Base-by-base conservation (phyloP, 1,139 yeast genomes). In the Lizanozyma gosingica region DNA sequence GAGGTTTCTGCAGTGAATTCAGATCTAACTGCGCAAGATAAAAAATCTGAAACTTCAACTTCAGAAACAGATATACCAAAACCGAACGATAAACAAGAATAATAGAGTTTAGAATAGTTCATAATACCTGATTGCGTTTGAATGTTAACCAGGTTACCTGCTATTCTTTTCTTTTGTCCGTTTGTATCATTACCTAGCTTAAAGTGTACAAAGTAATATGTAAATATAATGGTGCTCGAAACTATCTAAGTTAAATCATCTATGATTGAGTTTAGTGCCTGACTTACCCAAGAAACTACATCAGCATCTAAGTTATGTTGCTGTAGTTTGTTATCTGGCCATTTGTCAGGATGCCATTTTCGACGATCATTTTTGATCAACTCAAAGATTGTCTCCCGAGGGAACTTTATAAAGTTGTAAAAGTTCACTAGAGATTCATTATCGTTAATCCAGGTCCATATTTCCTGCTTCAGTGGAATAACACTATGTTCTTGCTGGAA, bases 281-380 rank as follows among this genome's bases (percentile, higher is more conserved):
- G 67, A 40, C 65, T 54, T 41, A 69, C 48, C 33, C 47, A 47
- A 40, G 60, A 61, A 18, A 67, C 59, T 33, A 62, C 49, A 22
- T 59, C 59, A 45, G 46, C 42, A 40, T 56, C 57, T 37, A 56
- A 38, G 37, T 41, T 36, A 38, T 44, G 39, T 17, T 39, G 37
- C 14, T 43, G 39, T 35, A 36, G 15, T 45, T 38, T 15, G 39
- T 49, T 47, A 3, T 54, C 54, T 6, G 56, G 50, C 75, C 75
- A 68, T 49, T 69, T 73, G 52, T 81, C 88, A 1, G 88, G 88
- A 53, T 81, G 88, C 87, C 87, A 81, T 45, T 74, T 59, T 3
- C 79, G 55, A 44, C 87, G 51, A 50, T 80, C 87, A 29, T 47
- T 51, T 43, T 69, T 74, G 4, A 78, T 43, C 3, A 73, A 49